Evolutionary conservation across 176 grass and related monocot species (phyloP).

Genomic region (Juncus inflexus): DNA sequence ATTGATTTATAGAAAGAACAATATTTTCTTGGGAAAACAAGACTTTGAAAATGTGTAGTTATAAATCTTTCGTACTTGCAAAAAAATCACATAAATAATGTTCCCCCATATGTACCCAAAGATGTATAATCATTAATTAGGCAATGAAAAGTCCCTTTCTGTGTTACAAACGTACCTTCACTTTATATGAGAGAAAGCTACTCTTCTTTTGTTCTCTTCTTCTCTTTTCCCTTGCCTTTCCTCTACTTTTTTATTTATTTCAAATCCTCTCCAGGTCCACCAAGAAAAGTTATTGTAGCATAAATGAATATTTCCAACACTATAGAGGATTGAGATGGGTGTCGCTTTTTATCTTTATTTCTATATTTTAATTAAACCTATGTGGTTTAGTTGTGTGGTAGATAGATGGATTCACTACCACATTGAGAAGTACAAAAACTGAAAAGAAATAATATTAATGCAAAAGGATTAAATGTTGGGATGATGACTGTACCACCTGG

Average conservation of each 20-base stretch:
- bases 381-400: constrained; percentile 23
- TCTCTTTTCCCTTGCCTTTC: constrained; percentile 5
- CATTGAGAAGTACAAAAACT: neutral
- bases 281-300: no score
- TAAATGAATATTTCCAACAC: neutral
- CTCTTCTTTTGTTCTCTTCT: constrained; percentile 30
- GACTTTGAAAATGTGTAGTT: no score
- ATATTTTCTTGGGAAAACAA: no score
- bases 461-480: neutral
- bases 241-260: neutral
- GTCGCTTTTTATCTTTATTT: neutral
- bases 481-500: neutral
- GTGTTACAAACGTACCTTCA: constrained; percentile 32
- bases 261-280: constrained; percentile 13
- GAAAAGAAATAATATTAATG: neutral
- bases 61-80: no score
- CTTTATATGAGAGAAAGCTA: constrained; percentile 33
- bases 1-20: no score
- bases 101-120: neutral
- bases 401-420: constrained; percentile 22
- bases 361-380: constrained; percentile 14
- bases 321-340: constrained; percentile 1
- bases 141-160: constrained; percentile 35
- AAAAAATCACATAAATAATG: no score
- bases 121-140: constrained; percentile 4